A percentile compares a stretch with the other conserved stretches of the same genome.
phyloP scores from a whole-genome alignment of 202 grass and related monocot species.

The Alloteropsis angusta region DNA sequence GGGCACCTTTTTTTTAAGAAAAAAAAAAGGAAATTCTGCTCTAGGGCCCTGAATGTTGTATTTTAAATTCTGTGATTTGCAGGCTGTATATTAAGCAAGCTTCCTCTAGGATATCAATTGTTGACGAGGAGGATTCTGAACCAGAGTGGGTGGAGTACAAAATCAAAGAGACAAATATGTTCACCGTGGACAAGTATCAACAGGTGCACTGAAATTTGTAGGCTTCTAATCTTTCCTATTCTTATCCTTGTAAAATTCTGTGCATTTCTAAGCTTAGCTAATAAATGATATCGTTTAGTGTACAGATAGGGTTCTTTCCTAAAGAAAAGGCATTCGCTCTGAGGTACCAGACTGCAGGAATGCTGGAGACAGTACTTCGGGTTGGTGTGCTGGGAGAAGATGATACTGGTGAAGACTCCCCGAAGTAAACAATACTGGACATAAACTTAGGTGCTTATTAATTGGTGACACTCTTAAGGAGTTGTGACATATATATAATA shows the following conservation, averaged over 20 bases:
- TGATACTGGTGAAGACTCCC: constrained; percentile 75
- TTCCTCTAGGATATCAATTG: constrained; percentile 48
- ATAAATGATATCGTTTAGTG: constrained; percentile 29
- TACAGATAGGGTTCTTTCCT: constrained; percentile 90
- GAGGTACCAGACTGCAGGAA: constrained; percentile 86
- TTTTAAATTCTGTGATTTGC: neutral
- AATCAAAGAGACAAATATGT: constrained; percentile 97
- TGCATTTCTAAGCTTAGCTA: neutral
- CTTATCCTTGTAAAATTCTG: neutral
- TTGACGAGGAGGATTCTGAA: constrained; percentile 57
- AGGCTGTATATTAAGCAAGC: constrained; percentile 91
- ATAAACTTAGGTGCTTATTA: neutral
- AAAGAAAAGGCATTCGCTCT: constrained; percentile 70
- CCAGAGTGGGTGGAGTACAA: constrained; percentile 93
- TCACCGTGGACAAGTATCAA: constrained; percentile 94
- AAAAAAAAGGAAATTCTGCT: no score
- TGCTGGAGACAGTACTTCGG: constrained; percentile 79
- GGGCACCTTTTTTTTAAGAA: no score
- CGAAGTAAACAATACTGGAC: constrained; percentile 42
- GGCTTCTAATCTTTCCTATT: neutral
- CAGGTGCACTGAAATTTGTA: constrained; percentile 49
- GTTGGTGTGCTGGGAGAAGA: constrained; percentile 83
- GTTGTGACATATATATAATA: neutral
- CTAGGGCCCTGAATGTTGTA: neutral
- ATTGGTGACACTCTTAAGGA: neutral